Percentiles rank a stretch among this genome's conserved stretches.
These are phyloP conservation scores for Eustoma russellianum DNA, from an alignment of 257 asterid species.

Conservation along the genomic window DNA sequence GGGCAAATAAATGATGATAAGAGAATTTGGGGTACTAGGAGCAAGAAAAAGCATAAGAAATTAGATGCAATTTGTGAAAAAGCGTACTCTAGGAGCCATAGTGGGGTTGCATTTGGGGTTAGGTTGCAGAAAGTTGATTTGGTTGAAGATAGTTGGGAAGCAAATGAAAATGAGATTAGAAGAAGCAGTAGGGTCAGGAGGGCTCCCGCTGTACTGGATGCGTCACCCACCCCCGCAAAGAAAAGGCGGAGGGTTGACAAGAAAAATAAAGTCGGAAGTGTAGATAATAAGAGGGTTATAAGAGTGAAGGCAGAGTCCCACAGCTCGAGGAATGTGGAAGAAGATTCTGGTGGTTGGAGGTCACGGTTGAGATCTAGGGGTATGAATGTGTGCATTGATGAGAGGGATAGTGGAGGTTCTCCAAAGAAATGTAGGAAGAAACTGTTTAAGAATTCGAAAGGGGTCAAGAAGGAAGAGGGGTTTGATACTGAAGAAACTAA, in stretches of 20 bases:
- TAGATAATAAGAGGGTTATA: conserved; percentile 30
- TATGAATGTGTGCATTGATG: conserved; percentile 20
- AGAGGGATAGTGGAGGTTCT: conserved; percentile 24
- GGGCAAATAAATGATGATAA: conserved; percentile 46
- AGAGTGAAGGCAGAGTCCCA: conserved; percentile 24
- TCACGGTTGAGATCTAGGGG: conserved; percentile 60
- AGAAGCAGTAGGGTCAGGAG: conserved; percentile 78
- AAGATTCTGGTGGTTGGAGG: conserved; percentile 39
- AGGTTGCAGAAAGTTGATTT: conserved; percentile 19
- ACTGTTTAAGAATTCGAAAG: conserved; percentile 47
- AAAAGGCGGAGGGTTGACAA: conserved; percentile 53
- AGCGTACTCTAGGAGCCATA: conserved; percentile 46
- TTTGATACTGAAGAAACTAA: conserved; percentile 20
- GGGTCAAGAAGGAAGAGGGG: conserved; percentile 22
- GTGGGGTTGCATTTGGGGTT: conserved; percentile 17
- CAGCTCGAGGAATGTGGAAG: conserved; percentile 42
- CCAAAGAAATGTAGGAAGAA: conserved; percentile 48
- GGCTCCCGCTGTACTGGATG: conserved; percentile 81
- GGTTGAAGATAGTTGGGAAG: conserved; percentile 28
- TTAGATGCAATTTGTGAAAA: conserved; percentile 77
- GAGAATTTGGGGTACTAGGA: conserved; percentile 40
- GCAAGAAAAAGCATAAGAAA: conserved; percentile 73
- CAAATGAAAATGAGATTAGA: conserved; percentile 50
- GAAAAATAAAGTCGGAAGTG: conserved; percentile 18
- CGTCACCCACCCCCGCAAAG: conserved; percentile 77